These are phyloP conservation scores for Arthonia radiata DNA, from an alignment of 495 filamentous ascomycete genomes.

Conservation along the genomic window DNA sequence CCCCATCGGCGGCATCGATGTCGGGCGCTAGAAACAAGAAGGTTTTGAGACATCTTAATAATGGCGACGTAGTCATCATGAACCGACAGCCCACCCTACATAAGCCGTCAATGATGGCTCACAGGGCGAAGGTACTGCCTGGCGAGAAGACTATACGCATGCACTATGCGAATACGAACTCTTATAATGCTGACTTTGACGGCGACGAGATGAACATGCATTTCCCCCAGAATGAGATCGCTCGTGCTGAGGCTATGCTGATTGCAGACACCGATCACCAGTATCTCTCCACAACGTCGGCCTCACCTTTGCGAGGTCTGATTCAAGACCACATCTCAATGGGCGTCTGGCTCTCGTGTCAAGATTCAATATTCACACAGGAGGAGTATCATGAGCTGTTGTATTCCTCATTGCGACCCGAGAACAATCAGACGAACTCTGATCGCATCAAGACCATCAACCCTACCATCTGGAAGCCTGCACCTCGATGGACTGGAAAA, in stretches of 20 bases:
- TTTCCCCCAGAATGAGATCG: conserved; percentile 92
- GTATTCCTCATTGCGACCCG: conserved; percentile 70
- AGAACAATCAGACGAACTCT: conserved; percentile 53
- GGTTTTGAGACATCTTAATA: conserved; percentile 83
- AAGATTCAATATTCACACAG: conserved; percentile 75
- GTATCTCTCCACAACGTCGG: conserved; percentile 81
- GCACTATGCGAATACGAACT: conserved; percentile 99
- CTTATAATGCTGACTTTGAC: conserved; percentile 99
- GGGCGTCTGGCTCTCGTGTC: conserved; percentile 67
- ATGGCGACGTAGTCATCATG: conserved; percentile 94
- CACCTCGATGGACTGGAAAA: conserved; percentile 84
- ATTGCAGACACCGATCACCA: conserved; percentile 95
- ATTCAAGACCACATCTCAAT: conserved; percentile 99
- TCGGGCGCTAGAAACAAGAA: conserved; percentile 78
- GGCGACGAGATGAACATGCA: conserved; percentile 99
- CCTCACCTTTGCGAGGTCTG: conserved; percentile 81
- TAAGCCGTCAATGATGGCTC: conserved; percentile 99
- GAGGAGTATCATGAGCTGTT: conserved; percentile 83
- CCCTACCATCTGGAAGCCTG: conserved; percentile 65
- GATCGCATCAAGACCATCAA: conserved; percentile 45
- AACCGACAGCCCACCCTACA: conserved; percentile 98
- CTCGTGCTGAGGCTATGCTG: conserved; percentile 67
- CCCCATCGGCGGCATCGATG: conserved; percentile 52
- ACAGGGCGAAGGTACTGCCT: conserved; percentile 73
- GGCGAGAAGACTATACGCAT: conserved; percentile 95